Conservation (phyloP, 768 basidiomycete species). For the Tylopilus sp. region DNA sequence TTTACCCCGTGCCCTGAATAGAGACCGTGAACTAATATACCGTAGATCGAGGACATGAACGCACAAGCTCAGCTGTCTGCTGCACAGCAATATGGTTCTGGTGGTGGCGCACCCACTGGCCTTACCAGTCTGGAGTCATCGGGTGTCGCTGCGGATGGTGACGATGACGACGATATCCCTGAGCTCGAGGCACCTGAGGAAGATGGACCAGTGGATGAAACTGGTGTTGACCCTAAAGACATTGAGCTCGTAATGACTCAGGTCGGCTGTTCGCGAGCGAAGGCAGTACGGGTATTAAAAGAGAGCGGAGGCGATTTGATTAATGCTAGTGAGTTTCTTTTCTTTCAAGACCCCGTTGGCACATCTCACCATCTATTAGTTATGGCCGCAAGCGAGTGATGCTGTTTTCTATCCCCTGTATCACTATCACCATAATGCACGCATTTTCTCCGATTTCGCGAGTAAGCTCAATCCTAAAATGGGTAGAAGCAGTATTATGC, state of each 20-base stretch:
- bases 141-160: slow-evolving; percentile 48
- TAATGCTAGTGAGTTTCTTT: slow-evolving; percentile 80
- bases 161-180: slow-evolving; percentile 77
- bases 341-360: neutral
- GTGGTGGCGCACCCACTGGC: slow-evolving; percentile 42
- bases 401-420: slow-evolving; percentile 32
- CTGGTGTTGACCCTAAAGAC: slow-evolving; percentile 88
- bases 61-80: slow-evolving; percentile 71
- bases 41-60: slow-evolving; percentile 84
- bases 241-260: slow-evolving; percentile 91
- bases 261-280: slow-evolving; percentile 87
- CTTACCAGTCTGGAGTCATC: slow-evolving; percentile 49
- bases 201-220: slow-evolving; percentile 80
- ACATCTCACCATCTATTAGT: slow-evolving; percentile 43
- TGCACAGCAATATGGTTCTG: slow-evolving; percentile 70
- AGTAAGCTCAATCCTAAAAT: neutral
- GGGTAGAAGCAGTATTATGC: slow-evolving; percentile 21
- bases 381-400: slow-evolving; percentile 90
- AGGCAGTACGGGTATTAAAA: slow-evolving; percentile 87
- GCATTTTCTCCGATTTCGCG: slow-evolving; percentile 12
- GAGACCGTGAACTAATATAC: neutral
- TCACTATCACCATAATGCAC: slow-evolving; percentile 26
- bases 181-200: slow-evolving; percentile 81
- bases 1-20: slow-evolving; percentile 9
- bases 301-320: slow-evolving; percentile 93